Base-by-base conservation (phyloP, 805 yeast genomes). In the Saccharomycopsis sp. region DNA sequence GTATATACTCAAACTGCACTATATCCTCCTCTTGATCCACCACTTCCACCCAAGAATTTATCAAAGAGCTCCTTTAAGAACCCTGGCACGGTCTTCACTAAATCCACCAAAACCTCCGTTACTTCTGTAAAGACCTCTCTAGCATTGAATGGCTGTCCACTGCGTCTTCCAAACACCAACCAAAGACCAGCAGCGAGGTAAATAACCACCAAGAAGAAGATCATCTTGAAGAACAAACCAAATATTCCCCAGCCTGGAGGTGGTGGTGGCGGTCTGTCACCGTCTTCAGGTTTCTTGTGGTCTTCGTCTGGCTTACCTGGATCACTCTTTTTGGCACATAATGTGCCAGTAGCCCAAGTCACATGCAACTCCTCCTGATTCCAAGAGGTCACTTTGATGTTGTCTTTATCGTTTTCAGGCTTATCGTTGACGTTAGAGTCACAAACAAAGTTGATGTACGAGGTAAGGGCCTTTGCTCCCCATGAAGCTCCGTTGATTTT, bases 201-300 rank as follows among this genome's bases (percentile, higher is more conserved):
- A 49, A 83, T 82, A 52, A 90, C 84, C 65, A 87, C 78, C 52
- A 80, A 79, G 38, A 93, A 71, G 17, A 89, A 88, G 63, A 85
- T 71, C 60, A 91, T 72, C 64, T 92, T 84, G 68, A 92, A 89
- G 68, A 92, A 82, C 79, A 92, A 82, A 56, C 96, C 94, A 85
- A 93, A 84, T 7, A 59, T 85, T 9, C 69, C 65, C 17, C 67
- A 64, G 34, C 69, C 69, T 54, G 70, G 67, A 2, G 64, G 65
- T 15, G 70, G 64, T 22, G 66, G 62, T 44, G 63, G 65, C 14
- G 63, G 62, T 9, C 68, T 66, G 38, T 71, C 70, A 41, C 65
- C 64, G 25, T 71, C 72, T 35, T 68, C 64, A 20, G 58, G 64
- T 34, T 68, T 63, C 23, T 65, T 63, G 23, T 66, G 61, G 29